These are phyloP conservation scores for Colletotrichum lini DNA, from an alignment of 2,329 filamentous ascomycete species.

Conservation along the genomic window DNA sequence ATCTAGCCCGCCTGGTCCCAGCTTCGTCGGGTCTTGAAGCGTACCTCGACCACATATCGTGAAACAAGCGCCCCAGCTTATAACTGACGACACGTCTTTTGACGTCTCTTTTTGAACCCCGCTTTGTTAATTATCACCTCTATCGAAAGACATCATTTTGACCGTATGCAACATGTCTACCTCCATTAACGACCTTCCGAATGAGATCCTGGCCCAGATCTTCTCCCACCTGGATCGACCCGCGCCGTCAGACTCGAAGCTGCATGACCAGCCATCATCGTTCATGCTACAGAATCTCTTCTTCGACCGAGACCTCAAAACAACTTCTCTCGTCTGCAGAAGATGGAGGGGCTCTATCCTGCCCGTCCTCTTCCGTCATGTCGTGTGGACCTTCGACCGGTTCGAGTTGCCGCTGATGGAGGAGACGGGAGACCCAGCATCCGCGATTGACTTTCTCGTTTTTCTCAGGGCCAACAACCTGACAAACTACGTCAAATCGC, in stretches of 20 bases:
- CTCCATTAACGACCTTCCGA: conserved; percentile 63
- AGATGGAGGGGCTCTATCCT: conserved; percentile 67
- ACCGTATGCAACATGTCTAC: conserved; percentile 13
- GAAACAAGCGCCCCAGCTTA: conserved; percentile 16
- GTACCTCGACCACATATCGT: conserved; percentile 18
- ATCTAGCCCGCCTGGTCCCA: background rate
- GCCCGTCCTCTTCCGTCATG: conserved; percentile 71
- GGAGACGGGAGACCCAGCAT: conserved; percentile 44
- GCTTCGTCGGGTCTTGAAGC: conserved; percentile 29
- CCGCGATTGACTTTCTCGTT: conserved; percentile 53
- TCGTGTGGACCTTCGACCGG: conserved; percentile 57
- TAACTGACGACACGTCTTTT: background rate
- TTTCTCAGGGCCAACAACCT: conserved; percentile 56
- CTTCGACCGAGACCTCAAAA: conserved; percentile 64
- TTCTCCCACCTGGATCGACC: conserved; percentile 66
- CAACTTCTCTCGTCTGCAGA: conserved; percentile 66
- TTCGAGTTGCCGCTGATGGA: conserved; percentile 47
- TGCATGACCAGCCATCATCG: conserved; percentile 65
- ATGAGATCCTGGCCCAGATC: conserved; percentile 72
- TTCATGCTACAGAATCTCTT: conserved; percentile 55
- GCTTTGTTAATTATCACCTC: no score
- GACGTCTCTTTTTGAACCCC: background rate
- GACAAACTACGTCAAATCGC: conserved; percentile 56
- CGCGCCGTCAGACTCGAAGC: conserved; percentile 62
- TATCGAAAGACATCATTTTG: background rate